Evolutionary conservation across 2,329 filamentous ascomycete genomes (phyloP), one percentile per base, ranked within the genome.

Genomic region (Ustilaginoidea virens): DNA sequence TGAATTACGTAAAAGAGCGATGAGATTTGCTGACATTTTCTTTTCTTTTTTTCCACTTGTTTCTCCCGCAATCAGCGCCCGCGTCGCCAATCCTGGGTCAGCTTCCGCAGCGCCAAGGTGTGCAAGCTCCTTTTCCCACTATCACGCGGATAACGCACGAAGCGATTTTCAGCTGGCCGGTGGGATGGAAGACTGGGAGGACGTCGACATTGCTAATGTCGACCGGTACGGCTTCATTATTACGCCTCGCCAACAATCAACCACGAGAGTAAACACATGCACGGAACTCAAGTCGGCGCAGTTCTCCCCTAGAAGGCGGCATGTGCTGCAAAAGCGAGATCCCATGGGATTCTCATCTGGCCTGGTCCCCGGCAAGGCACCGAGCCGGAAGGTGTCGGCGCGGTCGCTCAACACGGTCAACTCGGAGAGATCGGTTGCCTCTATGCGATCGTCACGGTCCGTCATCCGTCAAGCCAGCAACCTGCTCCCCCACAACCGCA

Each of bases 201-300:
- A 77, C 38, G 54, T 79, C 3, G 55, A 71, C 30, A 68, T 62
- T 18, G 58, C 55, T 28, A 65, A 72, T 45, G 66, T 79, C 36
- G 74, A 79, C 51, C 64, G 74, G 43, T 79, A 77, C 44, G 74
- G 74, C 35, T 79, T 79, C 52, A 79, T 79, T 52, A 79, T 79
- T 41, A 62, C 49, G 29, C 45, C 55, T 14, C 56, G 57, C 11
- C 56, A 55, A 20, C 30, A 23, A 17, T 55, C 55, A 11, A 46
- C 47, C 6, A 57, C 62, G 13, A 53, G 56, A 18, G 46, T 54
- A 15, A 53, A 48, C 35, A 58, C 56, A 3, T 49, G 59, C 5
- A 52, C 49, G 17, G 57, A 60, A 31, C 44, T 52, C 15, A 55
- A 50, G 35, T 54, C 61, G 19, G 44, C 58, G 21, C 53, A 56